A percentile compares a stretch with the other conserved stretches of the same genome.
These are phyloP conservation scores for Suillus clintonianus DNA, from an alignment of 768 basidiomycete species.

Conservation along the genomic window DNA sequence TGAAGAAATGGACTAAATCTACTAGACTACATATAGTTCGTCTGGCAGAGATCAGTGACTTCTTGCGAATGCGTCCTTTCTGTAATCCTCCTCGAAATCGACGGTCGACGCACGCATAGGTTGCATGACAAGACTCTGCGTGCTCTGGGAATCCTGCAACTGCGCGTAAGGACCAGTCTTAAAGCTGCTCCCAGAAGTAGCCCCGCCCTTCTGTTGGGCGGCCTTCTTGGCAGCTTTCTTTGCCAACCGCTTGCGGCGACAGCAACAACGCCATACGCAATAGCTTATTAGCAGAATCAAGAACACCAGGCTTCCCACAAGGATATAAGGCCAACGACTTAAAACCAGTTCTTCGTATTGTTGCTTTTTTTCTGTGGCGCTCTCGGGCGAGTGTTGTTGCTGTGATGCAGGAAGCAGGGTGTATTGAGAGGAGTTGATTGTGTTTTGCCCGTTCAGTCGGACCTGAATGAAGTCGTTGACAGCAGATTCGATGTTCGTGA, in stretches of 20 bases:
- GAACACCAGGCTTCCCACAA: conserved; percentile 57
- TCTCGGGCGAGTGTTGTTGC: conserved; percentile 63
- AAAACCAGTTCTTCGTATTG: conserved; percentile 61
- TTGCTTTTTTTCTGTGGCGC: conserved; percentile 66
- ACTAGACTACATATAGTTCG: neutral
- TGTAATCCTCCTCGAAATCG: conserved; percentile 20
- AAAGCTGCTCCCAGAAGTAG: neutral
- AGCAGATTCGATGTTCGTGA: conserved; percentile 53
- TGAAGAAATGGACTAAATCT: conserved; percentile 12
- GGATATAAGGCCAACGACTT: conserved; percentile 76
- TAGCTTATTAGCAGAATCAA: conserved; percentile 47
- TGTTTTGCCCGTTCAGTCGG: conserved; percentile 62
- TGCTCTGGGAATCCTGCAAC: conserved; percentile 27
- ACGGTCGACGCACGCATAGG: conserved; percentile 22
- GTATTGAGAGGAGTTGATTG: conserved; percentile 54
- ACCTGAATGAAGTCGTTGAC: conserved; percentile 65
- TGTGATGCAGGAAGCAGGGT: conserved; percentile 61
- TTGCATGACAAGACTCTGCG: conserved; percentile 30
- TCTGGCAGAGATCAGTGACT: neutral
- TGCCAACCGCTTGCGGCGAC: conserved; percentile 36
- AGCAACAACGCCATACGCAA: conserved; percentile 65
- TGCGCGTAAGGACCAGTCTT: conserved; percentile 22
- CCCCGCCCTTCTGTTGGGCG: conserved; percentile 18
- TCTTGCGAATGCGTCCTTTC: conserved; percentile 18
- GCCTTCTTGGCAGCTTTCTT: conserved; percentile 19